Evolutionary conservation across 768 basidiomycete genomes (phyloP), one percentile per base, ranked within the genome.

Genomic region (Gymnopilus junonius): DNA sequence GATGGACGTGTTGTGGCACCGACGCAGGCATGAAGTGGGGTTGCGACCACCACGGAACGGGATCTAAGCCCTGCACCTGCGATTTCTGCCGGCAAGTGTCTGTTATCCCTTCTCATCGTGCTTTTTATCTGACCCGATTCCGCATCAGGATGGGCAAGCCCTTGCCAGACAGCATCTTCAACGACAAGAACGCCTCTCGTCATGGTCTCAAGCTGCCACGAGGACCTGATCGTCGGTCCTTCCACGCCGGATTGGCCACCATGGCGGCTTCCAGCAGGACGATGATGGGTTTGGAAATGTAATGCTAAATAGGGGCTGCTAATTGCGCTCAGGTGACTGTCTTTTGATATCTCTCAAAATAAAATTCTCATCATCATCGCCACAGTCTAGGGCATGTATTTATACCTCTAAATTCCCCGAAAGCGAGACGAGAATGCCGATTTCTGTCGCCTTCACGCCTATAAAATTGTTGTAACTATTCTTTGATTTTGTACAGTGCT

Each of bases 1-100:
- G 77, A 56, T 80, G 77, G 78, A 77, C 77, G 7, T 79, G 77
- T 60, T 80, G 78, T 67, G 78, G 79, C 2, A 75, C 72, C 45
- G 67, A 74, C 48, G 76, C 67, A 1, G 74, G 61, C 4, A 75
- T 77, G 74, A 57, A 71, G 8, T 76, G 64, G 37, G 77, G 77
- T 35, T 79, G 78, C 54, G 77, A 80, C 63, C 78, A 79, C 67
- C 77, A 80, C 68, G 78, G 78, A 15, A 69, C 77, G 3, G 78
- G 78, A 4, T 69, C 65, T 4, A 71, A 62, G 21, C 75, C 74
- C 2, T 79, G 78, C 55, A 75, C 76, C 51, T 80, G 77, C 61
- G 75, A 79, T 67, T 79, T 73, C 58, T 80, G 77, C 76, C 71
- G 69, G 77, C 77, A 25, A 20, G 73, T 67, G 31, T 23, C 11